Evolutionary conservation across 208 protist species (phyloP).

Genomic region (Angomonas desouzai): DNA sequence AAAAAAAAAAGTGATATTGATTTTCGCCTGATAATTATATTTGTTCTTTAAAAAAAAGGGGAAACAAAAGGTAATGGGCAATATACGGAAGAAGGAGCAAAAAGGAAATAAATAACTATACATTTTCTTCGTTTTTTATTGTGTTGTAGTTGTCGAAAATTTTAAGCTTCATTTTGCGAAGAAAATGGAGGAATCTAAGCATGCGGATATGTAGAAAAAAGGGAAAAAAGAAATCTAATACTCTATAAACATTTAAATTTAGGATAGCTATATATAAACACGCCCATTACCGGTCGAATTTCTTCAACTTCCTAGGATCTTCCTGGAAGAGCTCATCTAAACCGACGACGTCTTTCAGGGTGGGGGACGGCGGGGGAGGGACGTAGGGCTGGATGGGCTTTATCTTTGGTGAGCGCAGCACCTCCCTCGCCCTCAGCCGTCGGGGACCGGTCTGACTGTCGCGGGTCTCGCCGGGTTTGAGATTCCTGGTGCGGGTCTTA

Average conservation of each 20-base stretch:
- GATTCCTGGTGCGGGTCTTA: no score
- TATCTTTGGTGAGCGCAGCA: not conserved
- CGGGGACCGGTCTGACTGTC: not conserved
- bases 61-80: no score
- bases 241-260: conserved; percentile 3
- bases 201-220: conserved; percentile 7
- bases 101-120: no score
- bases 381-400: not conserved
- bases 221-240: conserved; percentile 8
- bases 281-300: not conserved
- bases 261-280: not conserved
- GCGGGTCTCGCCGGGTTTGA: not conserved
- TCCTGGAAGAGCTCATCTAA: conserved; percentile 15
- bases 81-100: no score
- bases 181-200: no score
- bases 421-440: not conserved
- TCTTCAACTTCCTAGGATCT: not conserved
- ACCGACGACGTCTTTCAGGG: conserved; percentile 34
- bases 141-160: not conserved
- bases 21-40: not conserved
- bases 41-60: not conserved
- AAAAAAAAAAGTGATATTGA: conserved; percentile 4
- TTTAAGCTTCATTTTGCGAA: not conserved
- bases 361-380: conserved; percentile 1
- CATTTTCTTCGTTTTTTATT: not conserved